phyloP scores from a whole-genome alignment of 371 early-diverging fungal genomes.

The Mortierella sp. region DNA sequence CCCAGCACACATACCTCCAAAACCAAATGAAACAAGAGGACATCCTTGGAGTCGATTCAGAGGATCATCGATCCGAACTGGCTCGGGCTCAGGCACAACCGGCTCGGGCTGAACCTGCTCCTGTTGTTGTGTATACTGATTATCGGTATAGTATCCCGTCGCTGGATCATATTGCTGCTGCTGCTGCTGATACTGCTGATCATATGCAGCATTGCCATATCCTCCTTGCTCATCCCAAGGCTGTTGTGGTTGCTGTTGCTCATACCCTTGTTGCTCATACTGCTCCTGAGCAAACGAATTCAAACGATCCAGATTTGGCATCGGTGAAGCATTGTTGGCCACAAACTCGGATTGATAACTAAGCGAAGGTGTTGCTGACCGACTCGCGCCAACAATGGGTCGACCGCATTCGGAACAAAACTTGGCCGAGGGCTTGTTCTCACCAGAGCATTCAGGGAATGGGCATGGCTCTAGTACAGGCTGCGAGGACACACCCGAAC shows the following conservation, averaged over 20 bases:
- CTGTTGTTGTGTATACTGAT: conserved; percentile 20
- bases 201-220: conserved; percentile 7
- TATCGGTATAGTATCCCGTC: conserved; percentile 30
- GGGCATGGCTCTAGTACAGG: conserved; percentile 57
- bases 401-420: conserved; percentile 81
- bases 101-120: conserved; percentile 34
- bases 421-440: conserved; percentile 72
- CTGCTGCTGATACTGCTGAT: conserved; percentile 6
- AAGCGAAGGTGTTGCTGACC: conserved; percentile 56
- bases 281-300: conserved; percentile 22
- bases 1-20: conserved; percentile 71
- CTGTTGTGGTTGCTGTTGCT: conserved; percentile 10
- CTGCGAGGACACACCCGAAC: conserved; percentile 40
- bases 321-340: conserved; percentile 15
- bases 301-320: conserved; percentile 35
- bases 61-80: conserved; percentile 64
- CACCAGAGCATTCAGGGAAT: conserved; percentile 67
- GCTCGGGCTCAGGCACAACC: conserved; percentile 44
- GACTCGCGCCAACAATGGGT: conserved; percentile 58
- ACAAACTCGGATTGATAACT: conserved; percentile 31
- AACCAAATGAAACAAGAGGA: conserved; percentile 84
- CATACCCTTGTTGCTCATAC: conserved; percentile 11
- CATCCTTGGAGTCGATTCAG: conserved; percentile 73
- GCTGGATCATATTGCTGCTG: conserved; percentile 37
- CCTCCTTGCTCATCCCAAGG: conserved; percentile 6